phyloP scores from a whole-genome alignment of 2,329 filamentous ascomycete species.

The Gremmenia infestans region DNA sequence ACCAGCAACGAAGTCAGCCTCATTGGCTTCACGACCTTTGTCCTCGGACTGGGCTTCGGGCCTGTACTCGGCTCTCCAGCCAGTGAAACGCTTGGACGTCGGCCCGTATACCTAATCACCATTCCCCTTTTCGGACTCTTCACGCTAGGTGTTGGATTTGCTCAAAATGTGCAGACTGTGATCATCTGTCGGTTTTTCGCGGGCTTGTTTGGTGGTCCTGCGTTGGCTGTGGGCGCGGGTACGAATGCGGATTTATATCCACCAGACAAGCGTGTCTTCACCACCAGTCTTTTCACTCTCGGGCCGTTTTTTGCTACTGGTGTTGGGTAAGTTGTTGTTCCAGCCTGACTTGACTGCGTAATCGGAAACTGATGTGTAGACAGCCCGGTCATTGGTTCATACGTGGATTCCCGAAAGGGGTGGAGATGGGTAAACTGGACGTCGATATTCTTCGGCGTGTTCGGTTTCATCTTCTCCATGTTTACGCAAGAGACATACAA shows the following conservation, averaged over 20 bases:
- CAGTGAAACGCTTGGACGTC: constrained; percentile 54
- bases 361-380: neutral
- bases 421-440: constrained; percentile 49
- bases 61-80: constrained; percentile 56
- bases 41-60: constrained; percentile 59
- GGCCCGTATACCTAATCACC: constrained; percentile 37
- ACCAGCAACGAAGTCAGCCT: neutral
- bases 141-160: constrained; percentile 57
- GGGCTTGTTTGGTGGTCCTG: constrained; percentile 42
- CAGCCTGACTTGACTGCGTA: neutral
- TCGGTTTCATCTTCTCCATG: constrained; percentile 39
- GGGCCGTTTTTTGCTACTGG: constrained; percentile 48
- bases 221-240: constrained; percentile 44
- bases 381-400: constrained; percentile 34
- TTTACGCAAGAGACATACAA: constrained; percentile 38
- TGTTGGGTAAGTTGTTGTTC: constrained; percentile 36
- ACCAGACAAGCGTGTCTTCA: constrained; percentile 37
- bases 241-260: constrained; percentile 42
- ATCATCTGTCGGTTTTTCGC: constrained; percentile 44
- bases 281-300: constrained; percentile 41
- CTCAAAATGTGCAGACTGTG: constrained; percentile 43
- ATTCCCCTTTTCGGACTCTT: constrained; percentile 52
- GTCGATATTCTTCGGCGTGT: constrained; percentile 33
- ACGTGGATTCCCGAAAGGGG: constrained; percentile 38
- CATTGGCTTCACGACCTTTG: constrained; percentile 31